These are phyloP conservation scores for Moniliella sp. DNA, from an alignment of 1,284 basidiomycete genomes.

Conservation along the genomic window DNA sequence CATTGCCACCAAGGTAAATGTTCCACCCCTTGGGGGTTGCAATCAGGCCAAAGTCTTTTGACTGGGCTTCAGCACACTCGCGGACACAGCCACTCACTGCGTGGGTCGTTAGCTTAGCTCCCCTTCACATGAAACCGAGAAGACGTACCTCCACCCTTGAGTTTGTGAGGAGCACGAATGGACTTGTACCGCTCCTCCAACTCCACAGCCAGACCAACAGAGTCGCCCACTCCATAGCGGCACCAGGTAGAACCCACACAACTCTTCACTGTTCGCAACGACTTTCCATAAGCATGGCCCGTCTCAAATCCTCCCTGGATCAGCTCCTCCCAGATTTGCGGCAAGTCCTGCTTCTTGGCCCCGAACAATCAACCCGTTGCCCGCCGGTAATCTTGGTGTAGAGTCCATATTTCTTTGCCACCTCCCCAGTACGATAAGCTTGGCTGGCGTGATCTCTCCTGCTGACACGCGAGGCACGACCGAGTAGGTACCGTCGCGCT, in stretches of 20 bases:
- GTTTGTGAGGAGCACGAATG: slow-evolving; percentile 50
- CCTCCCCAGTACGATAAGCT: slow-evolving; percentile 48
- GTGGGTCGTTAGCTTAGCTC: neutral
- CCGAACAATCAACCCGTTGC: slow-evolving; percentile 55
- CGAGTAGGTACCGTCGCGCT: slow-evolving; percentile 52
- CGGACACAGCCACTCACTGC: slow-evolving; percentile 37
- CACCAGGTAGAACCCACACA: slow-evolving; percentile 49
- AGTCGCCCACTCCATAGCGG: slow-evolving; percentile 53
- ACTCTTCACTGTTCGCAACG: slow-evolving; percentile 43
- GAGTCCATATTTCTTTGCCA: slow-evolving; percentile 49
- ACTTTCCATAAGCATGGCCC: slow-evolving; percentile 53
- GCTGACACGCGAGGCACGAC: slow-evolving; percentile 51
- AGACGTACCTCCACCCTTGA: slow-evolving; percentile 44
- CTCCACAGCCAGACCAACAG: slow-evolving; percentile 50
- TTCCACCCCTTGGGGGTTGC: slow-evolving; percentile 45
- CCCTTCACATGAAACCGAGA: neutral
- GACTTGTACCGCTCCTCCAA: slow-evolving; percentile 56
- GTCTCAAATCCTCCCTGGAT: slow-evolving; percentile 51
- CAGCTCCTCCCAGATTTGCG: slow-evolving; percentile 52
- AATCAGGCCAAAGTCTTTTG: slow-evolving; percentile 54
- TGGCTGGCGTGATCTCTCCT: slow-evolving; percentile 50
- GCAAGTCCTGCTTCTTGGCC: slow-evolving; percentile 52
- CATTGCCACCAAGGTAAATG: slow-evolving; percentile 55
- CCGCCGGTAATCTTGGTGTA: slow-evolving; percentile 38
- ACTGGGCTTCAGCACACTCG: slow-evolving; percentile 41